Evolutionary conservation across 106 monocot species (phyloP).

Genomic region (Dendrobium nobile): DNA sequence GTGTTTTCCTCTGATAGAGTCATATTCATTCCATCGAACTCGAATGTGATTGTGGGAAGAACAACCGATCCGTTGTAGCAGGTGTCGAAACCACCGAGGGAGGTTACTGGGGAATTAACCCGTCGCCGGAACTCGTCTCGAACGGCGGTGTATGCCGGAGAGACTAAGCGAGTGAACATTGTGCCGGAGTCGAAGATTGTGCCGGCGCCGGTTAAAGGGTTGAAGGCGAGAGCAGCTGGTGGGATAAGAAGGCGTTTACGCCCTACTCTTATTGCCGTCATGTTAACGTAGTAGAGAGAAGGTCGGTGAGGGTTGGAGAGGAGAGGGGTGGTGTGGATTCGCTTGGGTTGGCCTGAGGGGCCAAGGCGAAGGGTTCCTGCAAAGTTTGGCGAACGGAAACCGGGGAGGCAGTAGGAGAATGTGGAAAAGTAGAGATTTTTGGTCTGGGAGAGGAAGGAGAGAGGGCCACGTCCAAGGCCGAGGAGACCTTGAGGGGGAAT

Average conservation of each 20-base stretch:
- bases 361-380: constrained; percentile 93
- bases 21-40: constrained; percentile 72
- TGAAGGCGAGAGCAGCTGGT: constrained; percentile 41
- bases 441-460: constrained; percentile 67
- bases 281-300: constrained; percentile 82
- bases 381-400: constrained; percentile 75
- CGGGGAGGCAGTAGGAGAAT: constrained; percentile 97
- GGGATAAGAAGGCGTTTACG: constrained; percentile 30
- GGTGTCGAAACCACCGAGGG: constrained; percentile 95
- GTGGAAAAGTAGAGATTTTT: constrained; percentile 41
- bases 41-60: constrained; percentile 54
- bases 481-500: constrained; percentile 85
- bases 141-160: constrained; percentile 62
- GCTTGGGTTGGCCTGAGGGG: constrained; percentile 48
- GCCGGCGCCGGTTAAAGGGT: constrained; percentile 73
- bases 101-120: constrained; percentile 25
- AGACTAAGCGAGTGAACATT: constrained; percentile 84
- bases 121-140: constrained; percentile 70
- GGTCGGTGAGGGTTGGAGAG: constrained; percentile 70
- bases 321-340: constrained; percentile 67
- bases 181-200: constrained; percentile 92
- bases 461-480: constrained; percentile 69
- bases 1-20: constrained; percentile 71
- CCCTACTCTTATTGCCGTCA: constrained; percentile 62
- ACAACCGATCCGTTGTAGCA: constrained; percentile 61